A percentile compares a stretch with the other conserved stretches of the same genome.
Conservation (phyloP, 306 rosid species). For the Pachyrhizus erosus region DNA sequence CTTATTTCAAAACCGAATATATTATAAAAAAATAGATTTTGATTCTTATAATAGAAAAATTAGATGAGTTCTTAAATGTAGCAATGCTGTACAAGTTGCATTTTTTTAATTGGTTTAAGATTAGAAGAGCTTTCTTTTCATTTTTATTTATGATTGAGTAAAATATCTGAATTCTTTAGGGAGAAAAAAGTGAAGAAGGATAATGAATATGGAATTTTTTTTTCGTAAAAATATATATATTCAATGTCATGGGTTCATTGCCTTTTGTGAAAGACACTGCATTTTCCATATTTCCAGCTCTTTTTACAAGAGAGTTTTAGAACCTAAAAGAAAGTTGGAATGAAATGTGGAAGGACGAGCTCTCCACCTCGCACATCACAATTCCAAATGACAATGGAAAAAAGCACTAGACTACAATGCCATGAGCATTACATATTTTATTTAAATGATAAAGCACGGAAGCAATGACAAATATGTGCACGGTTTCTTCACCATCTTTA, state of each 20-base stretch:
- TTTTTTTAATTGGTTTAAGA: not conserved
- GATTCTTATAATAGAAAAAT: too few relatives aligned
- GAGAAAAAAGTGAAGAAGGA: too few relatives aligned
- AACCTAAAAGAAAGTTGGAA: not conserved
- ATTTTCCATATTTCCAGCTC: not conserved
- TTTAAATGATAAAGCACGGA: not conserved
- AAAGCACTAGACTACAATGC: not conserved
- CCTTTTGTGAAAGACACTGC: not conserved
- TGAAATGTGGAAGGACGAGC: too few relatives aligned
- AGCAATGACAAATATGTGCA: not conserved
- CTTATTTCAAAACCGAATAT: too few relatives aligned
- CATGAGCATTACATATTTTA: not conserved
- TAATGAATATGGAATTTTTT: not conserved
- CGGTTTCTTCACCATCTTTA: not conserved
- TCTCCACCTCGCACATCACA: not conserved
- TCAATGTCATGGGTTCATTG: not conserved
- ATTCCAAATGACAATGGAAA: not conserved
- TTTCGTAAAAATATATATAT: too few relatives aligned
- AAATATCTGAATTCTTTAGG: too few relatives aligned
- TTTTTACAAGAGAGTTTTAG: not conserved
- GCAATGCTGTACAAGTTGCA: not conserved
- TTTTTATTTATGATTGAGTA: not conserved
- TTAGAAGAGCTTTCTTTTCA: too few relatives aligned
- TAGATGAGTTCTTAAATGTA: not conserved
- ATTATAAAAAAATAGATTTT: too few relatives aligned